Base-by-base conservation (phyloP, 345 rosid species). In the Limnanthes douglasii region DNA sequence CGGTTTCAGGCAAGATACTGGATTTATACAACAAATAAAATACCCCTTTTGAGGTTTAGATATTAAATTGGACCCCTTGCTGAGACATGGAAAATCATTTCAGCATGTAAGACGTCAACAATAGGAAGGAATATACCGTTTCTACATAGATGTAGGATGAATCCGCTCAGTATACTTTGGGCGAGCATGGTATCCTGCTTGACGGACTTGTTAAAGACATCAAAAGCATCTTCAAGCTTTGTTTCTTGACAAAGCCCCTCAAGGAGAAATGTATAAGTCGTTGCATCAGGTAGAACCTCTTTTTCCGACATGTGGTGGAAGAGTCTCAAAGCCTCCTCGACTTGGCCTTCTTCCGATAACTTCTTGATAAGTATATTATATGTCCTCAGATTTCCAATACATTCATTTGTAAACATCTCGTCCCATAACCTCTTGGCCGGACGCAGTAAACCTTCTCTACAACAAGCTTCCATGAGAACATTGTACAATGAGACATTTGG, bases 381-480 rank as follows among this genome's bases (percentile, higher is more conserved):
- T 4, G 82, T 75, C 38, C 52, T 69, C 40, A 62, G 43, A 41
- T 82, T 69, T 62, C 73, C 81, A 17, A 55, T 36, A 45, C 85
- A 86, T 13, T 94, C 88, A 41, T 45, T 63, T 10, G 68, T 64
- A 53, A 82, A 82, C 94, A 82, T 82, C 69, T 86, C 93, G 57
- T 78, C 94, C 97, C 97, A 86, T 45, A 86, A 59, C 53, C 48
- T 78, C 60, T 78, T 84, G 9, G 97, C 97, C 10, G 97, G 95
- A 46, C 90, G 93, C 27, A 79, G 53, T 33, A 79, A 62, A 58
- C 76, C 93, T 22, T 73, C 80, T 52, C 61, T 61, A 45, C 95
- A 83, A 43, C 93, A 76, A 21, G 86, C 82, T 64, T 83, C 97
- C 45, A 88, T 66, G 27, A 88, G 68, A 31, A 58, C 41, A 38